Evolutionary conservation across 371 early-diverging fungal species (phyloP).

Genomic region (Syncephalastrum racemosum): DNA sequence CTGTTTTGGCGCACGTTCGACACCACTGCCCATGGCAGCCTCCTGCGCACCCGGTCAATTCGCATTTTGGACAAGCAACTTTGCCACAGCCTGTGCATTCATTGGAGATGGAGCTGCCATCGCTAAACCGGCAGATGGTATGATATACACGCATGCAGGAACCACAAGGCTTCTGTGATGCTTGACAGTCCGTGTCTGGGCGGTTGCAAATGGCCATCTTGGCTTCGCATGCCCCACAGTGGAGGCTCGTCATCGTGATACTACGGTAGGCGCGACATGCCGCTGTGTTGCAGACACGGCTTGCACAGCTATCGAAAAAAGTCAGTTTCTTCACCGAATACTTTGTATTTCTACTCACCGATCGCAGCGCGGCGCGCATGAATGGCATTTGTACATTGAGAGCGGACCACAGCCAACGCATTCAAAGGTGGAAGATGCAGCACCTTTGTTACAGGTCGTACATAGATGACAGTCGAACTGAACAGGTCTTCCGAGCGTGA

Average conservation of each 20-base stretch:
- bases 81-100: slow-evolving; percentile 20
- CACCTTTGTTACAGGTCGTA: slow-evolving; percentile 17
- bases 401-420: slow-evolving; percentile 22
- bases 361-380: slow-evolving; percentile 27
- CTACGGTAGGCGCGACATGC: slow-evolving; percentile 12
- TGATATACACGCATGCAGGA: slow-evolving; percentile 18
- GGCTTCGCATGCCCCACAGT: slow-evolving; percentile 17
- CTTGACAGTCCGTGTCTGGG: slow-evolving; percentile 1
- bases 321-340: neutral
- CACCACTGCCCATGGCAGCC: slow-evolving; percentile 30
- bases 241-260: slow-evolving; percentile 2
- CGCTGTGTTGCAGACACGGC: slow-evolving; percentile 15
- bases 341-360: slow-evolving; percentile 6
- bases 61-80: slow-evolving; percentile 26
- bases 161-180: slow-evolving; percentile 8
- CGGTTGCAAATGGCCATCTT: slow-evolving; percentile 19
- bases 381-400: slow-evolving; percentile 13
- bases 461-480: slow-evolving; percentile 24
- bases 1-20: slow-evolving; percentile 9
- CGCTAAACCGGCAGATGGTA: slow-evolving; percentile 15
- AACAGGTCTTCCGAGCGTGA: slow-evolving; percentile 12
- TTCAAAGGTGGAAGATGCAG: slow-evolving; percentile 12
- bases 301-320: slow-evolving; percentile 12
- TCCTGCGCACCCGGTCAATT: slow-evolving; percentile 17
- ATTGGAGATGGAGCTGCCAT: slow-evolving; percentile 18